phyloP scores from a whole-genome alignment of 139 green algal species.

The Micractinium sp. region DNA sequence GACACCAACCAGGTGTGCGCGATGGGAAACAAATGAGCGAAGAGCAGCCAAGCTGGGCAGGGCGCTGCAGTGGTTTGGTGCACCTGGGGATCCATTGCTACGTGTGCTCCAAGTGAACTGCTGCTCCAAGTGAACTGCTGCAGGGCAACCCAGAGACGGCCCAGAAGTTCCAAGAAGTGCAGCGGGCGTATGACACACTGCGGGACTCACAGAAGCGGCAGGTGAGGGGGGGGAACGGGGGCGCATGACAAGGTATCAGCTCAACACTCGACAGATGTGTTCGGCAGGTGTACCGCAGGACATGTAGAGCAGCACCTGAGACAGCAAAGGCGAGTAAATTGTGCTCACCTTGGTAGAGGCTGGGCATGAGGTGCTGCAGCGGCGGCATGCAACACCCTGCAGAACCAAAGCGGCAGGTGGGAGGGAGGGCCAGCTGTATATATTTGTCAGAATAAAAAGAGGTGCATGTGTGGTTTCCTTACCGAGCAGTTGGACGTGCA shows the following conservation, averaged over 20 bases:
- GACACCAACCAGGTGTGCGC: slow-evolving; percentile 88
- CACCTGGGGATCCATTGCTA: not conserved
- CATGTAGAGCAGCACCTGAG: too few relatives aligned
- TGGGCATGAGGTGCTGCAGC: too few relatives aligned
- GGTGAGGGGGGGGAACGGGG: not conserved
- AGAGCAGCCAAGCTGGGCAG: not conserved
- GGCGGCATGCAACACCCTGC: too few relatives aligned
- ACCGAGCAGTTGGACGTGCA: too few relatives aligned
- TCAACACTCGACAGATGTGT: not conserved
- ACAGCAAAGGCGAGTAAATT: too few relatives aligned
- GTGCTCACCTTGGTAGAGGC: too few relatives aligned
- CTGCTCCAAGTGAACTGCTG: slow-evolving; percentile 10
- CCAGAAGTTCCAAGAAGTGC: slow-evolving; percentile 86
- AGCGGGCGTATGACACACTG: slow-evolving; percentile 91
- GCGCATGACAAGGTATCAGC: not conserved
- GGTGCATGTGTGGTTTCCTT: too few relatives aligned
- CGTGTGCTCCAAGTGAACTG: not conserved
- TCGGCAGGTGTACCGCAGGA: not conserved
- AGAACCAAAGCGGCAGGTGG: too few relatives aligned
- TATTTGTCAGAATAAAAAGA: too few relatives aligned
- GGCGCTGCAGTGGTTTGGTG: too few relatives aligned
- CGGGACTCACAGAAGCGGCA: slow-evolving; percentile 70
- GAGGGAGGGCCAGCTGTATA: too few relatives aligned
- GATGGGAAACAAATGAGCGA: not conserved
- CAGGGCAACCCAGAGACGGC: slow-evolving; percentile 82